phyloP scores from a whole-genome alignment of 306 rosid species.

The Prunus salicina region DNA sequence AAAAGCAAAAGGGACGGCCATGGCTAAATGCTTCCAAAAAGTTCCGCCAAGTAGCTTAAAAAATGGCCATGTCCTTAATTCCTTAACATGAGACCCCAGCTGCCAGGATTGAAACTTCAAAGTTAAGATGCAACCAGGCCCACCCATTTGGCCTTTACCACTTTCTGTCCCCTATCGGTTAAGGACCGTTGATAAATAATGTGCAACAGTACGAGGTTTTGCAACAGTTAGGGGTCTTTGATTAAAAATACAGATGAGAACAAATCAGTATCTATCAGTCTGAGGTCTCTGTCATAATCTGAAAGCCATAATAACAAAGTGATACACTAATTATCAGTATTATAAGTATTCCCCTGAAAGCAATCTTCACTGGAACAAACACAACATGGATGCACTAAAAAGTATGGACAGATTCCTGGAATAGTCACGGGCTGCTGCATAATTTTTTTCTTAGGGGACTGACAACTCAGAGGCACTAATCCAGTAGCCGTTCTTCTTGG shows the following conservation, averaged over 20 bases:
- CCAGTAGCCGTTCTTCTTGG: slow-evolving; percentile 5
- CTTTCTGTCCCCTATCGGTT: too few species aligned
- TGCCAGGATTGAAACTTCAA: too few species aligned
- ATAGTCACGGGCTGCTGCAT: neutral
- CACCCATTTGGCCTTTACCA: too few species aligned
- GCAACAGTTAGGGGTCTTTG: neutral
- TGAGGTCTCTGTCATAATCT: neutral
- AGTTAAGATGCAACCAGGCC: neutral
- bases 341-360: slow-evolving; percentile 3
- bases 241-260: neutral
- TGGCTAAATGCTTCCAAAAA: too few species aligned
- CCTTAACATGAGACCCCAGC: too few species aligned
- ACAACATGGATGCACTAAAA: neutral
- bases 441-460: neutral
- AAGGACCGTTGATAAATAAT: too few species aligned
- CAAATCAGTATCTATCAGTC: neutral
- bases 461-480: slow-evolving; percentile 9
- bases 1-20: neutral
- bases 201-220: too few species aligned
- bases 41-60: neutral
- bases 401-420: neutral
- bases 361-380: slow-evolving; percentile 14
- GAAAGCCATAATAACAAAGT: neutral
- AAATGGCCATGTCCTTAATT: too few species aligned
- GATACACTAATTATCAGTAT: slow-evolving; percentile 6